Evolutionary conservation across 2,329 filamentous ascomycete genomes (phyloP), one percentile per base, ranked within the genome.

Genomic region (Aureobasidium subglaciale): DNA sequence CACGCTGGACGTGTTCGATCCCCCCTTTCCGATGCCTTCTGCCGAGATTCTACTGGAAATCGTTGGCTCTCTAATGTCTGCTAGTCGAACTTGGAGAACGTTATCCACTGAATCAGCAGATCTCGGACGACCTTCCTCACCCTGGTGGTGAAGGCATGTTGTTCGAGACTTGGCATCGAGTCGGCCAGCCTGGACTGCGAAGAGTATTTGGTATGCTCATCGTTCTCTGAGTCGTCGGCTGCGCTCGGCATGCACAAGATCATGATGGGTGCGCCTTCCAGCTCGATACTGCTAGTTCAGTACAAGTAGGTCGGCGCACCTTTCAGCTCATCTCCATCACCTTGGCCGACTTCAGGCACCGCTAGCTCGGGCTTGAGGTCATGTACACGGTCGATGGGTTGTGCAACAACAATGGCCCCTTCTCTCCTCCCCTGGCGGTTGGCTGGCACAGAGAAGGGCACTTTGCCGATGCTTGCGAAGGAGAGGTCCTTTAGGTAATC

Each of bases 401-500:
- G 37, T 10, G 48, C 13, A 41, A 22, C 25, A 41, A 24, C 7
- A 10, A 3, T 22, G n/a, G n/a, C n/a, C n/a, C 10, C 25, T 18
- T 18, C 35, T 40, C 34, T 53, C 48, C 37, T 41, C 11, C 34
- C 48, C 48, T 24, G 48, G 48, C 13, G 48, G 48, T 18, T 53
- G 37, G 48, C 46, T 25, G 34, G 46, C 27, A 35, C 13, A 35
- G 32, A 38, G 15, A 27, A 15, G 34, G 32, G 20, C 10, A 7
- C n/a, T 18, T 8, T 50, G 46, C 24, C 32, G 46, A 15, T 20
- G 46, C 38, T 32, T 38, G 38, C 2, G 25, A 32, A 25, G 24
- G 16, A 7, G n/a, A 20, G 37, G 18, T 32, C 16, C n/a, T 27
- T 41, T 32, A 27, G 34, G n/a, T n/a, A 29, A 20, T 25, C 15